Conservation (phyloP, 1,284 basidiomycete species). For the Pterula multifida region DNA sequence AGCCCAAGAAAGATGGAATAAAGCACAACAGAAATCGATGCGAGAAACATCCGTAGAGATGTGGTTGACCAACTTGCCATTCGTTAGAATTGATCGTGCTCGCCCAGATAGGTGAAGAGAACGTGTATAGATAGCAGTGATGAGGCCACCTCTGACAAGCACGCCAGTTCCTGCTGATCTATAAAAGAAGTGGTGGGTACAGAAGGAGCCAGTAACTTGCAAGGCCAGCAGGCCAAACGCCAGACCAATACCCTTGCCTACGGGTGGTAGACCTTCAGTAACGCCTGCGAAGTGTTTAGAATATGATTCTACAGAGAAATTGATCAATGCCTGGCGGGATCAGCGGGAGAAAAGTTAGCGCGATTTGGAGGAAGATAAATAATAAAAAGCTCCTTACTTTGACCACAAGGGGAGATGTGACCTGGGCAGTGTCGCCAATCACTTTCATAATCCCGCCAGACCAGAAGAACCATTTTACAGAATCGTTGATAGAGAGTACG, state of each 20-base stretch:
- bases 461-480: conserved; percentile 79
- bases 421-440: conserved; percentile 56
- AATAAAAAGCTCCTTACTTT: conserved; percentile 22
- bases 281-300: conserved; percentile 33
- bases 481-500: conserved; percentile 68
- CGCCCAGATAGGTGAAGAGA: conserved; percentile 72
- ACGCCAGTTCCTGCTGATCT: conserved; percentile 66
- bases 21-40: conserved; percentile 83
- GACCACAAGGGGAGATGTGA: conserved; percentile 72
- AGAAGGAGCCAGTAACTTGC: conserved; percentile 58
- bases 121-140: conserved; percentile 79
- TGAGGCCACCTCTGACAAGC: conserved; percentile 76
- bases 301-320: conserved; percentile 62
- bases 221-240: conserved; percentile 62
- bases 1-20: conserved; percentile 38
- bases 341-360: not conserved
- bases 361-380: not conserved
- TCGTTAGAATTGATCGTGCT: conserved; percentile 72
- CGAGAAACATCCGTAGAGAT: conserved; percentile 88
- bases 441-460: conserved; percentile 68
- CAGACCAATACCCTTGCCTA: conserved; percentile 68
- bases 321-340: conserved; percentile 26
- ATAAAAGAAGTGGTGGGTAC: conserved; percentile 76
- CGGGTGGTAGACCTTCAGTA: conserved; percentile 31
- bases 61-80: conserved; percentile 84